Evolutionary conservation across 2,329 filamentous ascomycete species (phyloP).

Genomic region (Penicillium aurantiogriseum): DNA sequence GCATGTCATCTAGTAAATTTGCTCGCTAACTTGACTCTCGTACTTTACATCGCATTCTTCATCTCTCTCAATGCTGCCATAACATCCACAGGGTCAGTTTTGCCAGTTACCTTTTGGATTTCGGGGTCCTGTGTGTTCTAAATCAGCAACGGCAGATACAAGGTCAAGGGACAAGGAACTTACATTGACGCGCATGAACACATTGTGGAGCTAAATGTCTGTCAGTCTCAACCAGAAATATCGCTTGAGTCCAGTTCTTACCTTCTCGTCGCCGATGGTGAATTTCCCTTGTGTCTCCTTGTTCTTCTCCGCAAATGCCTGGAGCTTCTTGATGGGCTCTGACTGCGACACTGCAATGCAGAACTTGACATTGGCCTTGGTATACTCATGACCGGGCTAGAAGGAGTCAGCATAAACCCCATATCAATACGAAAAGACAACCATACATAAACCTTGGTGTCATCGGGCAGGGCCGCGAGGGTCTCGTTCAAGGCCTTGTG

Average conservation of each 20-base stretch:
- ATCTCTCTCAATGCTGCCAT: constrained; percentile 84
- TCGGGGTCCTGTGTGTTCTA: constrained; percentile 63
- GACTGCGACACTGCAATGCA: constrained; percentile 71
- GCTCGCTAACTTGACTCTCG: neutral
- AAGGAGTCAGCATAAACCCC: constrained; percentile 5
- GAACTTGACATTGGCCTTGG: constrained; percentile 94
- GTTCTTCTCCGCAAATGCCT: constrained; percentile 74
- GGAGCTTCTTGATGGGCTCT: constrained; percentile 72
- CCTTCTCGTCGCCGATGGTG: constrained; percentile 97
- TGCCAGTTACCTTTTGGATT: constrained; percentile 79
- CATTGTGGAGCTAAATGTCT: constrained; percentile 73
- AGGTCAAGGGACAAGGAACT: constrained; percentile 31
- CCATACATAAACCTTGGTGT: constrained; percentile 86
- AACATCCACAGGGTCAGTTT: constrained; percentile 75
- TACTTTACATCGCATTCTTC: constrained; percentile 61
- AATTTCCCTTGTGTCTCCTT: constrained; percentile 91
- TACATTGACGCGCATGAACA: constrained; percentile 88
- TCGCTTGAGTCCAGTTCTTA: constrained; percentile 36
- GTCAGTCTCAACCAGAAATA: neutral
- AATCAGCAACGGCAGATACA: constrained; percentile 12
- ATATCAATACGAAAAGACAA: constrained; percentile 15
- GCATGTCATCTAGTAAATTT: neutral
- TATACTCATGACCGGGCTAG: constrained; percentile 94
- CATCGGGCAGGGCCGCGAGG: constrained; percentile 75
- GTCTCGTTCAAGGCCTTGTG: constrained; percentile 86